Percentiles rank a stretch among this genome's conserved stretches.
phyloP scores from a whole-genome alignment of 2,329 filamentous ascomycete species.

The Aspergillus pseudoglaucus region DNA sequence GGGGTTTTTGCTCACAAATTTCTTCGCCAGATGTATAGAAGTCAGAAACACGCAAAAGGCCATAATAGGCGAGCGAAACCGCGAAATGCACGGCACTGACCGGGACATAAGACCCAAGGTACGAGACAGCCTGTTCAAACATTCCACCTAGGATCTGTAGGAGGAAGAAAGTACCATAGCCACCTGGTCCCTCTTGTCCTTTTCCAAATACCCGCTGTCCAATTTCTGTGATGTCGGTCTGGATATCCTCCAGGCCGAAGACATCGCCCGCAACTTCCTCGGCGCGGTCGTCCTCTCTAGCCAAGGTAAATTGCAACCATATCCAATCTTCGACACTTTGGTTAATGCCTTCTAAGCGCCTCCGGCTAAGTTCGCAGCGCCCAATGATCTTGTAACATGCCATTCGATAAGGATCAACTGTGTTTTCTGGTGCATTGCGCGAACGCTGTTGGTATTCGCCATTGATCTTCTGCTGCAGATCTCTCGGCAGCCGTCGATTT shows the following conservation, averaged over 20 bases:
- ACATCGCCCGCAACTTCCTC: slow-evolving; percentile 58
- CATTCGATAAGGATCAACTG: slow-evolving; percentile 90
- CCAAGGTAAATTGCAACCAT: slow-evolving; percentile 60
- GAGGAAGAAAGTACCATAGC: slow-evolving; percentile 88
- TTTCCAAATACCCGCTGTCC: slow-evolving; percentile 87
- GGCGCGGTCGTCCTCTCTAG: slow-evolving; percentile 54
- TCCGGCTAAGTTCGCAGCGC: slow-evolving; percentile 56
- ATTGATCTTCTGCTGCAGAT: slow-evolving; percentile 79
- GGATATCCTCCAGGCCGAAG: slow-evolving; percentile 62
- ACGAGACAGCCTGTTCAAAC: slow-evolving; percentile 89
- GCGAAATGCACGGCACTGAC: slow-evolving; percentile 93
- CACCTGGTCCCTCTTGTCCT: slow-evolving; percentile 67
- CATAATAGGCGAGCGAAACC: slow-evolving; percentile 81
- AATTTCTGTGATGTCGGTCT: slow-evolving; percentile 77
- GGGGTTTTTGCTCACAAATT: slow-evolving; percentile 40
- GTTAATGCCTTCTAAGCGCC: slow-evolving; percentile 52
- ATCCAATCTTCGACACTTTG: slow-evolving; percentile 61
- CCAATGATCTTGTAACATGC: slow-evolving; percentile 98
- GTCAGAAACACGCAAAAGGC: slow-evolving; percentile 78
- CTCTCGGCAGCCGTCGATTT: slow-evolving; percentile 69
- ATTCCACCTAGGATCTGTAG: slow-evolving; percentile 83
- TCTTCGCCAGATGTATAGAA: slow-evolving; percentile 69
- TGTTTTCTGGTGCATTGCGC: slow-evolving; percentile 76
- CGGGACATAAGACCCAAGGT: slow-evolving; percentile 85
- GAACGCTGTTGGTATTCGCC: slow-evolving; percentile 82